Percentiles rank a stretch among this genome's conserved stretches.
phyloP scores from a whole-genome alignment of 352 stramenopile species.

The Phytopythium cucurbitacearum region DNA sequence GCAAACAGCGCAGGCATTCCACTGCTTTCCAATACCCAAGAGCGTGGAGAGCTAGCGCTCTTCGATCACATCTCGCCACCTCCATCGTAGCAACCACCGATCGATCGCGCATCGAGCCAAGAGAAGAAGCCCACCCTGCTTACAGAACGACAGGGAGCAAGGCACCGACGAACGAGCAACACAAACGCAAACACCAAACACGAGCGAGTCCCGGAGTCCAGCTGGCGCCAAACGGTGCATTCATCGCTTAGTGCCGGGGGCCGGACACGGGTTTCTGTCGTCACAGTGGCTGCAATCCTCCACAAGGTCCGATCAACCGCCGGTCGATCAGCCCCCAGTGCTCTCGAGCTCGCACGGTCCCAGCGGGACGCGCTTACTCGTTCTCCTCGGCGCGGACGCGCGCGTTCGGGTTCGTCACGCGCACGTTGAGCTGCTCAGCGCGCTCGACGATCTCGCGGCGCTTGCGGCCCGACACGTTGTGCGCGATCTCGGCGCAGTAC shows the following conservation, averaged over 20 bases:
- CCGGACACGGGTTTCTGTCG: slow-evolving; percentile 25
- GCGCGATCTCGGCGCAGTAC: slow-evolving; percentile 98
- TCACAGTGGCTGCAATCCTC: slow-evolving; percentile 33
- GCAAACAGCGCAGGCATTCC: too few relatives aligned
- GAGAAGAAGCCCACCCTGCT: too few relatives aligned
- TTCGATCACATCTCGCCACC: too few relatives aligned
- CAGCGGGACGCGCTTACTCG: slow-evolving; percentile 56
- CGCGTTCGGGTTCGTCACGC: slow-evolving; percentile 97
- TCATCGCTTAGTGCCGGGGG: slow-evolving; percentile 31
- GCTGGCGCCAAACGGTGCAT: slow-evolving; percentile 38
- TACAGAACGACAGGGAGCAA: too few relatives aligned
- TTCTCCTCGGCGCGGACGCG: slow-evolving; percentile 97
- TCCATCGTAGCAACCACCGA: too few relatives aligned
- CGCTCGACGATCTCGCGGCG: slow-evolving; percentile 97
- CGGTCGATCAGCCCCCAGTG: slow-evolving; percentile 19
- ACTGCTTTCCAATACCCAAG: too few relatives aligned
- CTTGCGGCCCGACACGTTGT: slow-evolving; percentile 96
- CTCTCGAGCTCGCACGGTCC: slow-evolving; percentile 6
- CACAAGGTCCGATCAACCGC: slow-evolving; percentile 16
- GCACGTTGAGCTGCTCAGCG: slow-evolving; percentile 97
- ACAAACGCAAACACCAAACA: slow-evolving; percentile 10
- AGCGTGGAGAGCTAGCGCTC: too few relatives aligned
- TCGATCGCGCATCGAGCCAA: too few relatives aligned
- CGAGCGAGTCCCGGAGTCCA: slow-evolving; percentile 36
- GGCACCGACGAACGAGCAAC: slow-evolving; percentile 1